Conservation (phyloP, 306 rosid species). For the Vigna hirtella region DNA sequence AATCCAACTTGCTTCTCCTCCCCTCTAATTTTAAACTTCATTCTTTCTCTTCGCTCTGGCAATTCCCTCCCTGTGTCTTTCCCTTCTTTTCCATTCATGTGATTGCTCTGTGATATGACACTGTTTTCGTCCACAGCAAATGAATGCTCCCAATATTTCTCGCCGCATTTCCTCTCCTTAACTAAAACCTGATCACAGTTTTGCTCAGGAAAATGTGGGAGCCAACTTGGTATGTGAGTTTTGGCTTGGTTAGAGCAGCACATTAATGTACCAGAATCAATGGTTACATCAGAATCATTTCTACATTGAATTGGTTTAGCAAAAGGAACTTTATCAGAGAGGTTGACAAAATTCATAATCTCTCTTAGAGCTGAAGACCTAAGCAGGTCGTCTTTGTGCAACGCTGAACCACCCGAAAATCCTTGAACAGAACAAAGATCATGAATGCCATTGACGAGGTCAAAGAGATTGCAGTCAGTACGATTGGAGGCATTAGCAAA, state of each 20-base stretch:
- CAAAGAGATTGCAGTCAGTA: constrained; percentile 65
- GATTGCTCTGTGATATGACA: not conserved
- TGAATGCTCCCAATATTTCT: constrained; percentile 69
- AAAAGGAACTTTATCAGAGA: constrained; percentile 54
- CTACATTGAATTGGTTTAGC: constrained; percentile 57
- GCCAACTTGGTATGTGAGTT: constrained; percentile 71
- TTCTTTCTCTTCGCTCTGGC: constrained; percentile 50
- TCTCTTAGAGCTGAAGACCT: constrained; percentile 57
- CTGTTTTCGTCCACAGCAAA: constrained; percentile 16
- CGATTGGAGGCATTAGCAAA: constrained; percentile 62
- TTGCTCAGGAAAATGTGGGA: constrained; percentile 61
- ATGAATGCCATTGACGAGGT: constrained; percentile 68
- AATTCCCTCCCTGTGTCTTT: constrained; percentile 36
- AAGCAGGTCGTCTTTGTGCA: constrained; percentile 48
- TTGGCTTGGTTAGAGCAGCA: not conserved
- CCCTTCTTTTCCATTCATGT: constrained; percentile 42
- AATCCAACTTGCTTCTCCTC: constrained; percentile 35
- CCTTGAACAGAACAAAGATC: constrained; percentile 58
- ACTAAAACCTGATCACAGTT: constrained; percentile 35
- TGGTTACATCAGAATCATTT: constrained; percentile 4
- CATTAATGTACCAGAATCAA: constrained; percentile 32
- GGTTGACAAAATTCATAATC: constrained; percentile 51
- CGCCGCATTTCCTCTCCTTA: constrained; percentile 59
- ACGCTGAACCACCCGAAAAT: constrained; percentile 55
- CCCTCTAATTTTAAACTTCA: constrained; percentile 65